These are phyloP conservation scores for Penicillium sp. DNA, from an alignment of 2,329 filamentous ascomycete species.

Conservation along the genomic window DNA sequence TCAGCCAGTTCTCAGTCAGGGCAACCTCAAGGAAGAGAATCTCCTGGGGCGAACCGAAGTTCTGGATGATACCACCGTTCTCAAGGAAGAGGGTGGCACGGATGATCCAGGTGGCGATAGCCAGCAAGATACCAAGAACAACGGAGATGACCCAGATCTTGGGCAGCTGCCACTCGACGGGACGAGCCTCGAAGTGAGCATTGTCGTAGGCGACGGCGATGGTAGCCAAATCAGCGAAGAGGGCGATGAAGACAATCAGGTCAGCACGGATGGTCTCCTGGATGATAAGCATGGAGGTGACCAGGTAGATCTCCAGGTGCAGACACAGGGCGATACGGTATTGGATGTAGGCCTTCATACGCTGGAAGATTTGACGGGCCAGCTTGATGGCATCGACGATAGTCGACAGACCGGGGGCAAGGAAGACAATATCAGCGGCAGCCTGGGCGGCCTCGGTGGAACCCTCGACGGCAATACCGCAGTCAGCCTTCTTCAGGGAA, in stretches of 20 bases:
- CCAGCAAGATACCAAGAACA: conserved; percentile 59
- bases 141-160: conserved; percentile 69
- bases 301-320: conserved; percentile 69
- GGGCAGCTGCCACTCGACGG: conserved; percentile 73
- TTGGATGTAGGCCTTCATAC: conserved; percentile 72
- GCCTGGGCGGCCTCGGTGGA: conserved; percentile 66
- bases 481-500: conserved; percentile 68
- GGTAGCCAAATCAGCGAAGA: conserved; percentile 73
- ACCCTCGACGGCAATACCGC: conserved; percentile 68
- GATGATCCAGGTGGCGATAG: conserved; percentile 65
- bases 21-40: conserved; percentile 87
- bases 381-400: conserved; percentile 70
- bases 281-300: conserved; percentile 72
- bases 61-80: conserved; percentile 67
- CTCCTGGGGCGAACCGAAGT: conserved; percentile 68
- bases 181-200: conserved; percentile 66
- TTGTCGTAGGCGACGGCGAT: conserved; percentile 76
- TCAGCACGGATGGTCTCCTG: conserved; percentile 68
- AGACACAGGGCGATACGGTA: conserved; percentile 71
- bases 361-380: conserved; percentile 68
- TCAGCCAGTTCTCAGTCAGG: conserved; percentile 91
- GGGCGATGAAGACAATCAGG: conserved; percentile 70
- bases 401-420: conserved; percentile 64
- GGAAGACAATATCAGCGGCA: conserved; percentile 68
- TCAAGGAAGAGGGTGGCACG: conserved; percentile 63